Percentiles rank a stretch among this genome's conserved stretches.
These are phyloP conservation scores for Thuja plicata DNA, from an alignment of 83 land plant species.

Conservation along the genomic window DNA sequence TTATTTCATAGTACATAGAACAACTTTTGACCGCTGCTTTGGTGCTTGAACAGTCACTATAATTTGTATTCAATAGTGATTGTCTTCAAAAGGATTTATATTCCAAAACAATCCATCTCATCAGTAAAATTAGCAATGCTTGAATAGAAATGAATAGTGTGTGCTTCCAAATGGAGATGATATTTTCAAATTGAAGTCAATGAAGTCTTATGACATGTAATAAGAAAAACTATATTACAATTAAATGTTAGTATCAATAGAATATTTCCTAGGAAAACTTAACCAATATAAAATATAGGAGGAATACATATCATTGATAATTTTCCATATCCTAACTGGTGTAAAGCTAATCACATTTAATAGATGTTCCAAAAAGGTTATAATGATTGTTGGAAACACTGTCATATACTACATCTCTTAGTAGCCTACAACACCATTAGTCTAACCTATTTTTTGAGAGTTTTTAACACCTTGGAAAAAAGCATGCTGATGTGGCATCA, in stretches of 20 bases:
- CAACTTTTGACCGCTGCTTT: too few relatives aligned
- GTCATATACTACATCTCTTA: slow-evolving; percentile 81
- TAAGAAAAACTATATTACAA: not conserved
- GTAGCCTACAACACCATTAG: slow-evolving; percentile 56
- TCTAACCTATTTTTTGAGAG: too few relatives aligned
- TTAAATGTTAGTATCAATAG: not conserved
- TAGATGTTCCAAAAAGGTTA: slow-evolving; percentile 58
- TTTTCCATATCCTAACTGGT: not conserved
- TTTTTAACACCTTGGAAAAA: too few relatives aligned
- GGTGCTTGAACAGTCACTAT: too few relatives aligned
- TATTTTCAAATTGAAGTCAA: not conserved
- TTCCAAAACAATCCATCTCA: not conserved
- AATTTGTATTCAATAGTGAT: too few relatives aligned
- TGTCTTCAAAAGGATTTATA: not conserved
- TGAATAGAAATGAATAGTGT: not conserved
- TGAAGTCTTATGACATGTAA: not conserved
- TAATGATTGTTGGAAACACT: slow-evolving; percentile 90
- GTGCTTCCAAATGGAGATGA: not conserved
- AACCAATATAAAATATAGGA: not conserved
- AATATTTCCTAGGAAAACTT: not conserved
- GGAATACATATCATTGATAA: slow-evolving; percentile 2
- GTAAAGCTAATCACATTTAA: slow-evolving; percentile 20
- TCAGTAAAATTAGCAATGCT: not conserved
- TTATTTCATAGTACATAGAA: too few relatives aligned
- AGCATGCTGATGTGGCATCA: too few relatives aligned